phyloP scores from a whole-genome alignment of 2,329 filamentous ascomycete genomes.

The Pseudogymnoascus sp. region DNA sequence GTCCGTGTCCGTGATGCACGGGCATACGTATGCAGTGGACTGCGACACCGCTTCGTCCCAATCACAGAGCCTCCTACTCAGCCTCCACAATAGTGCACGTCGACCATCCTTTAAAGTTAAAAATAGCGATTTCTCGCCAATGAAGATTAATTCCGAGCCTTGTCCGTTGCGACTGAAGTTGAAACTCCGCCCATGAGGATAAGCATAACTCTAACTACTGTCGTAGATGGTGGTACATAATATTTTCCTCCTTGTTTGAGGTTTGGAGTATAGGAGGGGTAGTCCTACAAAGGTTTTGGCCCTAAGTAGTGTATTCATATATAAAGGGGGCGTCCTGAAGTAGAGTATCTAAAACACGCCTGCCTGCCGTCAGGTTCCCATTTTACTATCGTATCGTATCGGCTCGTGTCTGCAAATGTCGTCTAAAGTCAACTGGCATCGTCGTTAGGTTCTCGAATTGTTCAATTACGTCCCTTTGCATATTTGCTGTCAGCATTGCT shows the following conservation, averaged over 20 bases:
- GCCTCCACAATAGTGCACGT: neutral
- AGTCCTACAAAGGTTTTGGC: neutral
- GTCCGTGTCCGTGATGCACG: no score
- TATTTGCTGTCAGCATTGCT: neutral
- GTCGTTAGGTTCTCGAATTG: neutral
- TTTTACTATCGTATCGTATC: neutral
- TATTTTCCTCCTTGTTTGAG: neutral
- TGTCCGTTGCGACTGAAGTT: neutral
- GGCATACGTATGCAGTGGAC: neutral
- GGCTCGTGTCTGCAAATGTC: neutral
- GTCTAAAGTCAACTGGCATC: neutral
- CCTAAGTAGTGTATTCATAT: neutral
- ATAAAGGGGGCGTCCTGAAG: neutral
- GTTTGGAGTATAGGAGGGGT: neutral
- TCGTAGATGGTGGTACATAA: neutral
- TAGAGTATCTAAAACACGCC: neutral
- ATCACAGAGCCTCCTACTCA: conserved; percentile 5
- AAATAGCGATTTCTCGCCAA: conserved; percentile 1
- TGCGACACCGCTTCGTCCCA: neutral
- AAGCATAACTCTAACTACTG: neutral
- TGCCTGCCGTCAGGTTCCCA: neutral
- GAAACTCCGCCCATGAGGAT: neutral
- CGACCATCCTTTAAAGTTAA: neutral
- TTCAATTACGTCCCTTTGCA: neutral
- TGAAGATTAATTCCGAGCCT: neutral